Evolutionary conservation across 2,329 filamentous ascomycete species (phyloP), one percentile per base, ranked within the genome.

Genomic region (Aspergillus brasiliensis): DNA sequence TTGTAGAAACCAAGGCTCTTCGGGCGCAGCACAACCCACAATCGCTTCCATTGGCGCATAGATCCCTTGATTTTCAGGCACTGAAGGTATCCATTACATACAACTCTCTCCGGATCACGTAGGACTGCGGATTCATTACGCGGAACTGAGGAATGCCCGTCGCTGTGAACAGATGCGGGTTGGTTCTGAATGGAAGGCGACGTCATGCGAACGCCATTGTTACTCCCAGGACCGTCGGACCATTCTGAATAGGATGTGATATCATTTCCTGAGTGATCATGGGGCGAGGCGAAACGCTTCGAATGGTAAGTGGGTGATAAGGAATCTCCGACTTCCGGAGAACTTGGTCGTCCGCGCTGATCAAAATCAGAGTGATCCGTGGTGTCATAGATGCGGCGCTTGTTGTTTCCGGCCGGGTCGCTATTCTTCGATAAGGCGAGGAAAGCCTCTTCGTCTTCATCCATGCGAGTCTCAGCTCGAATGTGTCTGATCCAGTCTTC

Each of bases 31-130:
- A 98, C 95, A 11, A 90, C 90, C 95, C 95, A 98, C 60, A 92
- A 84, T 68, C 92, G 89, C 81, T 97, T 97, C 95, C 95, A 99
- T 71, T 96, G 91, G 49, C 90, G 88, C 57, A 99, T 86, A 8
- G 92, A 92, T 49, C 76, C 75, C 70, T 92, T 93, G 62, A 88
- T 91, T 69, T 91, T 92, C 58, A 97, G 84, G 62, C 92, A 87
- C 75, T 91, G 90, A 31, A 98, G 85, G 83, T 92, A 93, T 54
- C 94, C 93, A 73, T 98, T 92, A 84, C 91, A 97, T 47, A 98
- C 85, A n/a, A 98, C 89, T 25, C 93, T 89, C 73, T 97, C 93
- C 0, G 89, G 88, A 64, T 95, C 91, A 57, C 89, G 83, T 42
- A 81, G 67, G 75, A 55, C 82, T 42, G 77, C 78, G 27, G 77